These are phyloP conservation scores for Pleurotus platypus DNA, from an alignment of 768 basidiomycete genomes.

Conservation along the genomic window DNA sequence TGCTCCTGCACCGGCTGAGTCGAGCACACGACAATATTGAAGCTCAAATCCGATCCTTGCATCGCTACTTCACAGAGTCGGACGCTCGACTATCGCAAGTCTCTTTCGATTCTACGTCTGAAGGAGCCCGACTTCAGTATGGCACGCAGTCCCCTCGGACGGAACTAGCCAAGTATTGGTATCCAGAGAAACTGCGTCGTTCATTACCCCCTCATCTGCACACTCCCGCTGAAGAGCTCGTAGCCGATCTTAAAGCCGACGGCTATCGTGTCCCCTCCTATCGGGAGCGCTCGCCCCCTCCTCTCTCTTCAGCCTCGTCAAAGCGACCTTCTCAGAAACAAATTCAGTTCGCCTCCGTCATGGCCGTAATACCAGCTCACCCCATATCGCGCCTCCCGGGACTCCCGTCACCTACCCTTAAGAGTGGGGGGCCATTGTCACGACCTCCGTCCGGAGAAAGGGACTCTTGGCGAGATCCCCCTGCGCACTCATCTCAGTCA, in stretches of 20 bases:
- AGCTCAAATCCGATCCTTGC: background rate
- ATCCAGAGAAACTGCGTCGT: background rate
- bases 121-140: background rate
- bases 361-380: background rate
- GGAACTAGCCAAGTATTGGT: background rate
- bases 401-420: background rate
- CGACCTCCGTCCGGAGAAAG: background rate
- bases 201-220: too few relatives aligned
- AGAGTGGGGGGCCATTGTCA: constrained; percentile 1
- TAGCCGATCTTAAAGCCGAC: background rate
- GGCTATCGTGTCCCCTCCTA: background rate
- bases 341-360: background rate
- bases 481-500: background rate
- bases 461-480: background rate
- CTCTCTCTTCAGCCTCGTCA: background rate
- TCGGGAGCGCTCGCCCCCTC: background rate
- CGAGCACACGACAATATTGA: too few relatives aligned
- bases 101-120: background rate
- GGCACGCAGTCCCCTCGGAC: background rate
- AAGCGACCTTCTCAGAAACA: background rate
- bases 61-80: background rate
- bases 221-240: background rate
- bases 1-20: background rate
- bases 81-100: background rate
- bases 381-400: background rate